Conservation (phyloP, 768 basidiomycete genomes). For the Clitopilus passeckerianus region DNA sequence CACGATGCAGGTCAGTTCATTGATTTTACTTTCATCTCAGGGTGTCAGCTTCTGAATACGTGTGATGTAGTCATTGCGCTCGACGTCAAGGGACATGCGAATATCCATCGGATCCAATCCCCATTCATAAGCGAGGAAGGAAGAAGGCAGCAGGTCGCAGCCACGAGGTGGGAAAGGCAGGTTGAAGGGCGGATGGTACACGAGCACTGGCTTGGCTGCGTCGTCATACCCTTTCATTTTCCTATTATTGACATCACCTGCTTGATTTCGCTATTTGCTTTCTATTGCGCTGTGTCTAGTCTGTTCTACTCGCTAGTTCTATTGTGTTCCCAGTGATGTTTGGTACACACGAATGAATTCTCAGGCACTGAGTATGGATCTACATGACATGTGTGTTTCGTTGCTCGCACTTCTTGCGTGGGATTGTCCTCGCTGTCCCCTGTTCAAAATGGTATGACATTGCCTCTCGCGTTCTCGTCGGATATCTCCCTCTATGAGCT, state of each 20-base stretch:
- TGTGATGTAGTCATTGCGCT: not conserved
- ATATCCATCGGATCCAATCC: not conserved
- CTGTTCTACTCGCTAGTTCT: not conserved
- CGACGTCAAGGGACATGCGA: not conserved
- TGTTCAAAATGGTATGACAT: not conserved
- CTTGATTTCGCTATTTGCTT: not conserved
- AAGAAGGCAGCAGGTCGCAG: not conserved
- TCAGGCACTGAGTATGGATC: not conserved
- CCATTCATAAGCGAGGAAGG: not conserved
- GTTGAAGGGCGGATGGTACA: not conserved
- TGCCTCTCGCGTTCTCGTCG: not conserved
- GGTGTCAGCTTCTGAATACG: not conserved
- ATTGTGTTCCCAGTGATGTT: not conserved
- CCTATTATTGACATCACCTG: not conserved
- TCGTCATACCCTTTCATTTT: not conserved
- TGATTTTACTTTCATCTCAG: not conserved
- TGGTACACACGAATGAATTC: not conserved
- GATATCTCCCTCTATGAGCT: not conserved
- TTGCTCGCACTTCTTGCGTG: not conserved
- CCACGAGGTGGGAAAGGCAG: not conserved
- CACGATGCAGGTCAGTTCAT: not conserved
- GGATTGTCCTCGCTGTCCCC: not conserved
- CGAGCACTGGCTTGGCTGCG: no score
- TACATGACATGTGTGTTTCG: not conserved
- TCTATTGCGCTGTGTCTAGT: not conserved